Base-by-base conservation (phyloP, 257 asterid genomes). In the Catharanthus roseus region DNA sequence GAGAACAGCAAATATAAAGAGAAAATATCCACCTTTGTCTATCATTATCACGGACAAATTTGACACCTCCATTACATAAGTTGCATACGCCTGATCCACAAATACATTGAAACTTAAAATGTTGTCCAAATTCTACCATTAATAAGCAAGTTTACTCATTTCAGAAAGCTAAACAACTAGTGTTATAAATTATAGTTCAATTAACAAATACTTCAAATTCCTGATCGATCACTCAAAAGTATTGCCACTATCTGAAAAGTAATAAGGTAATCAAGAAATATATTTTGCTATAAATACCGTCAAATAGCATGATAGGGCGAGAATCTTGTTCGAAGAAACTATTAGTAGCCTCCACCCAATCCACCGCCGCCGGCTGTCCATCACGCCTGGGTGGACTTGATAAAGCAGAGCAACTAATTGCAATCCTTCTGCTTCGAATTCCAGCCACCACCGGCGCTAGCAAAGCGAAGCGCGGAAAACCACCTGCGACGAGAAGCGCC, bases 291-390 rank as follows among this genome's bases (percentile, higher is more conserved):
- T 16, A 15, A 62, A 34, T 86, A 90, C 97, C 98, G 76, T 92
- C 98, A 71, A 92, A 92, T 62, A 92, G 76, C 98, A 92, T 90
- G 80, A 92, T 92, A 13, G 98, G 98, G 53, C 98, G 91, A 51
- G 90, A 81, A 78, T 92, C 98, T 75, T 74, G 82, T 49, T 85
- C 86, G 83, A 90, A 92, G 84, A 84, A 92, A 79, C 72, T 81
- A 21, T 85, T 65, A 53, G 96, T 88, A 77, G 88, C 96, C 83
- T 87, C 81, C 65, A 72, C 86, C 89, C 90, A 90, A 77, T 87
- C 93, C 78, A 83, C 75, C 55, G 77, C 71, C 78, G 18, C 81
- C 69, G 8, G 5, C 42, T n/a, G n/a, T 3, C 42, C 42, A 3
- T 83, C 85, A 65, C 70, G 70, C 65, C 31, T 51, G 4, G 82